Conservation (phyloP, 1,139 yeast species). For the Kodamaea ohmeri region DNA sequence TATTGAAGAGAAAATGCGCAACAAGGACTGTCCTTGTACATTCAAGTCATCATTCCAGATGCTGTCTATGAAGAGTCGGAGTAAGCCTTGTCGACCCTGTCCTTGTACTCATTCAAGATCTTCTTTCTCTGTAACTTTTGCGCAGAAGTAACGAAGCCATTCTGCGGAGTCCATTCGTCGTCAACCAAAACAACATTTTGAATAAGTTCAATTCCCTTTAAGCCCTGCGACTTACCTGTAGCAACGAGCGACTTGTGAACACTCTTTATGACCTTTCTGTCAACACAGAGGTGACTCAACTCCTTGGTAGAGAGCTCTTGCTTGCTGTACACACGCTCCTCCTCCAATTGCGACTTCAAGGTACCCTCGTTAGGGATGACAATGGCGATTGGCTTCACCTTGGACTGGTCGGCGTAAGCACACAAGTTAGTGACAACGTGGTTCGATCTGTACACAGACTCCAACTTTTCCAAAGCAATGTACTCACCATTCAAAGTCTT, state of each 20-base stretch:
- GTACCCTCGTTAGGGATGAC: slow-evolving; percentile 76
- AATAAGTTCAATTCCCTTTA: slow-evolving; percentile 81
- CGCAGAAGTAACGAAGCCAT: slow-evolving; percentile 90
- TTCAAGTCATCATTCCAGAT: background rate
- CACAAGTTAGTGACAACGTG: slow-evolving; percentile 75
- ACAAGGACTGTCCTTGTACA: background rate
- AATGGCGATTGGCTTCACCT: slow-evolving; percentile 90
- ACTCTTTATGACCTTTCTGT: slow-evolving; percentile 54
- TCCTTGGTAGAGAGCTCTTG: slow-evolving; percentile 52
- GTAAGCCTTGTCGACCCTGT: slow-evolving; percentile 59
- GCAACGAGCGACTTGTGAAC: slow-evolving; percentile 59
- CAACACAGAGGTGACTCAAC: slow-evolving; percentile 45
- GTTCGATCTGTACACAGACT: slow-evolving; percentile 82
- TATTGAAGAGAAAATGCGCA: background rate
- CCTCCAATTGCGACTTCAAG: slow-evolving; percentile 55
- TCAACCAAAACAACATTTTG: slow-evolving; percentile 76
- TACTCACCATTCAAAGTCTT: slow-evolving; percentile 97
- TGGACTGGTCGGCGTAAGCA: slow-evolving; percentile 84
- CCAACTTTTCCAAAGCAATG: slow-evolving; percentile 93
- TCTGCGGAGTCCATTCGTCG: slow-evolving; percentile 98
- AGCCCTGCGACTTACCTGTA: slow-evolving; percentile 80
- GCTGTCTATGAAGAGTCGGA: slow-evolving; percentile 7
- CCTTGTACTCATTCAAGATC: slow-evolving; percentile 66
- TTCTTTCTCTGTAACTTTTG: slow-evolving; percentile 95
- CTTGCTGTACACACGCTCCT: slow-evolving; percentile 46